These are phyloP conservation scores for Penicillium oxalicum DNA, from an alignment of 2,329 filamentous ascomycete species.

Conservation along the genomic window DNA sequence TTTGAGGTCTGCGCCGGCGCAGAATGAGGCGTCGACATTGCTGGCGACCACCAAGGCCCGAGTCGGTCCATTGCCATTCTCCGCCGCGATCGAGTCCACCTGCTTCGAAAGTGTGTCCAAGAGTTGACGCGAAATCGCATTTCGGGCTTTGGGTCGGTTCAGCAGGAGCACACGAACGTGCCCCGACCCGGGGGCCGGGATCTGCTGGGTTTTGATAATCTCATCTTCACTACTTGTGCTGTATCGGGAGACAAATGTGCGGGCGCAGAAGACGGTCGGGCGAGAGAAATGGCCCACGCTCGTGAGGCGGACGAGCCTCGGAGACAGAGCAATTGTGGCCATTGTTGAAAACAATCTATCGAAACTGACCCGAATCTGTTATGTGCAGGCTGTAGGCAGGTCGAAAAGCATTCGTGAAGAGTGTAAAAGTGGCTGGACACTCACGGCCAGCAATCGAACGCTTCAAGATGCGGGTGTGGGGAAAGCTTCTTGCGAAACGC, in stretches of 20 bases:
- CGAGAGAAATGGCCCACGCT: constrained; percentile 15
- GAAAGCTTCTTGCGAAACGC: constrained; percentile 15
- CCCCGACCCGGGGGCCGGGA: constrained; percentile 72
- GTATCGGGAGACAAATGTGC: constrained; percentile 29
- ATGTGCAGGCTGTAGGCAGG: not conserved
- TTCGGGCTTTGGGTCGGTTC: constrained; percentile 77
- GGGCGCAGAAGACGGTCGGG: constrained; percentile 17
- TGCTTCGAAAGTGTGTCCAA: constrained; percentile 66
- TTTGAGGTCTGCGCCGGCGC: constrained; percentile 90
- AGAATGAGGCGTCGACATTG: constrained; percentile 81
- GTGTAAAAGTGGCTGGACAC: constrained; percentile 1
- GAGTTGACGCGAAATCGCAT: constrained; percentile 79
- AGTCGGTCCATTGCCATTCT: constrained; percentile 56
- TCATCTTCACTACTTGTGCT: constrained; percentile 29
- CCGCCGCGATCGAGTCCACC: constrained; percentile 63
- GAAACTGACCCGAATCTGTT: not conserved
- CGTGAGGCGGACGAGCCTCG: constrained; percentile 25
- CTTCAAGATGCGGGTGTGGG: constrained; percentile 16
- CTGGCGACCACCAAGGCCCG: constrained; percentile 78
- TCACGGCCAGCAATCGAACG: not conserved
- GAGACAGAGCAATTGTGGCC: constrained; percentile 25
- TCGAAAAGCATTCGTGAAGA: not conserved
- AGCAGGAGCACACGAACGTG: constrained; percentile 84
- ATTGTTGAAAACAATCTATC: constrained; percentile 3
- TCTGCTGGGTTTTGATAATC: constrained; percentile 61